phyloP scores from a whole-genome alignment of 139 green algal genomes.

The Yamagishiella unicocca region DNA sequence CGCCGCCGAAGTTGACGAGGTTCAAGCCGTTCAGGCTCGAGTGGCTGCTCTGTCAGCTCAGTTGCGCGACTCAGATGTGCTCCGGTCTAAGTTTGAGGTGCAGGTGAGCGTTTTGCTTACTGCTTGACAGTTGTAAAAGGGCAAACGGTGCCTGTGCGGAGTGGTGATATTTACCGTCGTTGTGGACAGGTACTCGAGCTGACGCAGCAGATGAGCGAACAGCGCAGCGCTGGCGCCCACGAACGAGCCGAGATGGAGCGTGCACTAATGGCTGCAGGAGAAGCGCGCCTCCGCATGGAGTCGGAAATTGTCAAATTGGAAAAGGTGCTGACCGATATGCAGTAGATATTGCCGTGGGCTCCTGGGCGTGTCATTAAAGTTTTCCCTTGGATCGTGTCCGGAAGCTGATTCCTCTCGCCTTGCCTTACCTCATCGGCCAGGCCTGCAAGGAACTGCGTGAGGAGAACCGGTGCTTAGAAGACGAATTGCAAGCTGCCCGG shows the following conservation, averaged over 20 bases:
- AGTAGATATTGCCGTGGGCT: neutral
- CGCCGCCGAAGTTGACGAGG: too few relatives aligned
- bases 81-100: constrained; percentile 23
- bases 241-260: constrained; percentile 11
- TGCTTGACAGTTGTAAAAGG: too few relatives aligned
- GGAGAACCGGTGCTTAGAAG: constrained; percentile 10
- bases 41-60: neutral
- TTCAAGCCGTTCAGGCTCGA: neutral
- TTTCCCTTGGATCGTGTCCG: too few relatives aligned
- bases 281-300: neutral
- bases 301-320: neutral
- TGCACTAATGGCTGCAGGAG: neutral
- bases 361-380: neutral
- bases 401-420: too few relatives aligned
- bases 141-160: too few relatives aligned
- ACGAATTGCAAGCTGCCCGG: constrained; percentile 7
- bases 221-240: neutral
- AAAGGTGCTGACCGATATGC: neutral
- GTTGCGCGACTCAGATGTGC: constrained; percentile 13
- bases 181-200: constrained; percentile 21
- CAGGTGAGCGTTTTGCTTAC: too few relatives aligned
- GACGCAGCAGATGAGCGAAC: constrained; percentile 15
- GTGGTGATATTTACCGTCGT: too few relatives aligned
- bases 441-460: neutral
- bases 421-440: too few relatives aligned